Conservation (phyloP, 208 protist species). For the Vickermania ingenoplastis region DNA sequence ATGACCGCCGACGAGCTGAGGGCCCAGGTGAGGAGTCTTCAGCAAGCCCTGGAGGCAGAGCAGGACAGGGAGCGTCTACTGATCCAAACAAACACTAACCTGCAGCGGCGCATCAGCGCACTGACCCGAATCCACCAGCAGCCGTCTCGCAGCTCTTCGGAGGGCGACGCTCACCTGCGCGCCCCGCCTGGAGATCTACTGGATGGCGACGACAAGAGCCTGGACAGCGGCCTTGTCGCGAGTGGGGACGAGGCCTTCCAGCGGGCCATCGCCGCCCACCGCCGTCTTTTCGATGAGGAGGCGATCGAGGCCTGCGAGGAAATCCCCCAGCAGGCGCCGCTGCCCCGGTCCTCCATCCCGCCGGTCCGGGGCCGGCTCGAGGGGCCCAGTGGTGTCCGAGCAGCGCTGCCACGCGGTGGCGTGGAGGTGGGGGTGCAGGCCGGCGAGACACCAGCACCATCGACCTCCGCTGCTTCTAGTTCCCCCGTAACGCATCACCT, state of each 20-base stretch:
- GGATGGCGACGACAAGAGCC: neutral
- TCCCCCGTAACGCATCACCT: neutral
- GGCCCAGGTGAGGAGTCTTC: conserved; percentile 27
- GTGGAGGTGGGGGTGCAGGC: neutral
- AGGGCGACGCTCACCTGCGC: neutral
- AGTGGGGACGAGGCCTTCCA: neutral
- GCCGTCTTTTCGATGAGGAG: neutral
- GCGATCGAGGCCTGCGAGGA: neutral
- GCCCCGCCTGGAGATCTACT: neutral
- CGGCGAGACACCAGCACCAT: neutral
- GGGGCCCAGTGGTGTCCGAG: neutral
- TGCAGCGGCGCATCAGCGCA: conserved; percentile 3
- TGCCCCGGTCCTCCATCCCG: neutral
- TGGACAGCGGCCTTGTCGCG: too few species aligned
- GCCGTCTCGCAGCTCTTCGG: neutral
- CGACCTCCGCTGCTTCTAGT: neutral
- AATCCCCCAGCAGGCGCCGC: neutral
- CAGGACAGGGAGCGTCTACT: conserved; percentile 14
- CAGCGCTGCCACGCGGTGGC: neutral
- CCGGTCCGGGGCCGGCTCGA: neutral
- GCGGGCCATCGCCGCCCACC: neutral
- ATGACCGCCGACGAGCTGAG: conserved; percentile 44
- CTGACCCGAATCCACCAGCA: neutral
- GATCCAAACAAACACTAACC: conserved; percentile 14
- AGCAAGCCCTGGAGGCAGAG: conserved; percentile 33